Evolutionary conservation across 2,329 filamentous ascomycete species (phyloP), one percentile per base, ranked within the genome.

Genomic region (Ophiobolus disseminans): DNA sequence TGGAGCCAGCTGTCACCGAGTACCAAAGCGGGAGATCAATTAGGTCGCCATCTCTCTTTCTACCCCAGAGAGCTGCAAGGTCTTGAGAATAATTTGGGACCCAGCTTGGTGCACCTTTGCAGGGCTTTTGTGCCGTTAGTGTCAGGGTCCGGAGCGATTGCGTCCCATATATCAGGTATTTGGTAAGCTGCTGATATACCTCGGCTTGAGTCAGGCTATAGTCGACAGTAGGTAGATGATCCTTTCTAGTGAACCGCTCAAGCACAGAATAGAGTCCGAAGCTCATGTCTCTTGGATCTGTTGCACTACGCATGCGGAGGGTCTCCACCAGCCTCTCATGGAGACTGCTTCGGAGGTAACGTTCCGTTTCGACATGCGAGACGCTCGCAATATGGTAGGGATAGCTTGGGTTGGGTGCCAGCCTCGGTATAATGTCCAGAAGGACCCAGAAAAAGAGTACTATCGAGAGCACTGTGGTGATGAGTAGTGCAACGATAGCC

Each of bases 201-300:
- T 30, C 8, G 8, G 22, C 5, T 13, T 25, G 11, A n/a, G 37
- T 16, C 11, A 20, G 14, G 14, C 16, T 26, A 13, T 9, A 6
- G 7, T 20, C 13, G 14, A 30, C 19, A 13, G 13, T 9, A n/a
- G 36, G 16, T 14, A 19, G 19, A 32, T 19, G 19, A 13, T 6
- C 36, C 4, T 17, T 17, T 2, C 22, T 20, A 3, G 22, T 4
- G 4, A 31, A 8, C 16, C 25, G 35, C 36, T 22, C 2, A 9
- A 40, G 26, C 32, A 46, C 21, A 9, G 43, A 32, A 11, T 23
- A 25, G 8, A 46, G 43, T 16, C 34, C 43, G n/a, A 39, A 46
- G 30, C 34, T 40, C 43, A 46, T 46, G 11, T 46, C 43, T 13
- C 6, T 31, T 3, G 35, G 32, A 13, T 46, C 34, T 32, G 35